Evolutionary conservation across 2,329 filamentous ascomycete species (phyloP), one percentile per base, ranked within the genome.

Genomic region (Diaporthe vexans): DNA sequence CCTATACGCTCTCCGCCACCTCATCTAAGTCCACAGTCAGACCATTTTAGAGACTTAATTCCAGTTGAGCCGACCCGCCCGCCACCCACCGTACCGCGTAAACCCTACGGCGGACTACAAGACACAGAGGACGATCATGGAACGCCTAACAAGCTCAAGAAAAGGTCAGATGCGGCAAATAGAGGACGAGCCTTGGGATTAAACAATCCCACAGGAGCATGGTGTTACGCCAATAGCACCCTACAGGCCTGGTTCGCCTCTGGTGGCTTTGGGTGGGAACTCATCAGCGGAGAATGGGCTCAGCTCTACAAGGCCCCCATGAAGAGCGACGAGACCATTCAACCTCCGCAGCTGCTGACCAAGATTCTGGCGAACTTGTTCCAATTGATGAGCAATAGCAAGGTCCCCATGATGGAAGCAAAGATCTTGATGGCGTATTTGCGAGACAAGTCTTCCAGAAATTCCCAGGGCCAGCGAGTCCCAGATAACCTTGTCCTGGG

Each of bases 201-300:
- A 17, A 85, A 91, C 74, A 98, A 98, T 78, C 94, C 95, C 19
- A 43, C 40, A 54, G 91, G 91, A 1, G 92, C 93, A 61, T 95
- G 94, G 77, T 98, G 96, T 81, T 98, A 98, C 81, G 95, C 97
- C 87, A 98, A 98, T 82, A 93, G 94, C n/a, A 92, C 93, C 0
- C 86, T 98, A 35, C 96, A 98, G 82, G 94, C 93, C 75, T 85
- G 98, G 24, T 93, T 94, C 74, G 93, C 92, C 1, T 96, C 95
- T 0, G 80, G 90, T 80, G 83, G 91, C 84, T 88, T 98, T 88
- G 85, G 90, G 84, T 81, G 91, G 84, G 85, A 93, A 85, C 80
- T 93, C 80, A 79, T 94, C 83, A 84, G 89, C 81, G 78, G 86
- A 81, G 79, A 89, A 83, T 88, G 90, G 93, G 78, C 91, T 86